Evolutionary conservation across 805 yeast genomes (phyloP), one percentile per base, ranked within the genome.

Genomic region (Peterozyma toletana): DNA sequence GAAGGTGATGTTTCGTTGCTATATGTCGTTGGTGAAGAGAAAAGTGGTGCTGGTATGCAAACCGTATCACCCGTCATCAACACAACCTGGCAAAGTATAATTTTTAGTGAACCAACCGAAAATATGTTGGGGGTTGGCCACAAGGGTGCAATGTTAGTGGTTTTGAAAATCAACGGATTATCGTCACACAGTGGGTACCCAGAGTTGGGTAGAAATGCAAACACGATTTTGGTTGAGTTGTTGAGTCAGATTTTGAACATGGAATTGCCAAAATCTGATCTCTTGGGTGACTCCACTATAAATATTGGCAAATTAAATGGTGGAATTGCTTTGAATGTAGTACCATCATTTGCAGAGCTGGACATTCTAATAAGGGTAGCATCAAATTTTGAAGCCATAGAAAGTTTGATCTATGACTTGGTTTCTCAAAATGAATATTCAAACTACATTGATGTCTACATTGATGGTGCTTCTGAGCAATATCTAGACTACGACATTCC

Each of bases 21-120:
- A 39, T 81, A 66, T 54, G 89, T 81, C 5, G 83, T 81, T n/a
- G 84, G 82, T 3, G 90, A 83, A 57, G 90, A 83, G 54, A 63
- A 67, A n/a, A 73, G 72, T 35, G 89, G 88, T 17, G 58, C 60
- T 18, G 90, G 90, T 11, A 82, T 82, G 86, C 52, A 40, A 29
- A 45, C 54, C 13, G 82, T 76, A 3, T 58, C 67, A 50, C 13
- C 34, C 3, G 46, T 58, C 3, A 56, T 75, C 27, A 64, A 68
- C 16, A 68, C 67, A 9, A 54, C 59, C 9, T 82, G 86, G 86
- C 75, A 75, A 10, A 51, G 75, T 9, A 88, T 73, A 13, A 69
- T 83, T 30, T 83, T 82, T 60, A 89, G 89, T 11, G 90, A 83
- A 57, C 90, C 90, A 10, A 83, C 90, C 0, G 87, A 81, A 50